Evolutionary conservation across 768 basidiomycete genomes (phyloP).

Genomic region (Hygrophoropsis aurantiaca): DNA sequence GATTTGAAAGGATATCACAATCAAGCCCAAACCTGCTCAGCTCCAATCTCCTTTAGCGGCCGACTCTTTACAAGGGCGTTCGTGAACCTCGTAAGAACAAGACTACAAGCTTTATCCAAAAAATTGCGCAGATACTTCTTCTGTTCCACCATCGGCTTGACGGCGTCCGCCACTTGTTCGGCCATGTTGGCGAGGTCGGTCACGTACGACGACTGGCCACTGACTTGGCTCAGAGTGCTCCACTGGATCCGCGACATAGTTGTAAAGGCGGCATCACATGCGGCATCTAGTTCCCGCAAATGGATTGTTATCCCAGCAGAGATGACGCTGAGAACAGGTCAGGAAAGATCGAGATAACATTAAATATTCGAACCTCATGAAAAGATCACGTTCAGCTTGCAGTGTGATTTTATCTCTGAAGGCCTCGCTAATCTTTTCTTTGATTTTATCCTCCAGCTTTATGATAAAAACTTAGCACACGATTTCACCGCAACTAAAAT

Average conservation of each 20-base stretch:
- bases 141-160: slow-evolving; percentile 84
- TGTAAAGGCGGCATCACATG: slow-evolving; percentile 77
- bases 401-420: slow-evolving; percentile 80
- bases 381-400: slow-evolving; percentile 84
- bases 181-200: slow-evolving; percentile 72
- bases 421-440: slow-evolving; percentile 73
- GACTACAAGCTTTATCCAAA: slow-evolving; percentile 94
- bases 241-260: slow-evolving; percentile 78
- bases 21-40: slow-evolving; percentile 99
- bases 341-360: slow-evolving; percentile 1
- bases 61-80: slow-evolving; percentile 86
- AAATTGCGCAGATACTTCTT: slow-evolving; percentile 94
- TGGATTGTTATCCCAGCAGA: slow-evolving; percentile 80
- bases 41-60: slow-evolving; percentile 89
- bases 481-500: not conserved
- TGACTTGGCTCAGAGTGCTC: slow-evolving; percentile 79
- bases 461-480: not conserved
- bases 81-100: slow-evolving; percentile 81
- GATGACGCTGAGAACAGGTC: slow-evolving; percentile 56
- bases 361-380: slow-evolving; percentile 64
- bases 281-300: slow-evolving; percentile 82
- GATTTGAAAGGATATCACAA: too few relatives aligned
- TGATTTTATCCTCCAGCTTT: slow-evolving; percentile 91
- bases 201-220: slow-evolving; percentile 81
- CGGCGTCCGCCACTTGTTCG: slow-evolving; percentile 72